phyloP scores from a whole-genome alignment of 2,329 filamentous ascomycete genomes.

The Rasamsonia emersonii region DNA sequence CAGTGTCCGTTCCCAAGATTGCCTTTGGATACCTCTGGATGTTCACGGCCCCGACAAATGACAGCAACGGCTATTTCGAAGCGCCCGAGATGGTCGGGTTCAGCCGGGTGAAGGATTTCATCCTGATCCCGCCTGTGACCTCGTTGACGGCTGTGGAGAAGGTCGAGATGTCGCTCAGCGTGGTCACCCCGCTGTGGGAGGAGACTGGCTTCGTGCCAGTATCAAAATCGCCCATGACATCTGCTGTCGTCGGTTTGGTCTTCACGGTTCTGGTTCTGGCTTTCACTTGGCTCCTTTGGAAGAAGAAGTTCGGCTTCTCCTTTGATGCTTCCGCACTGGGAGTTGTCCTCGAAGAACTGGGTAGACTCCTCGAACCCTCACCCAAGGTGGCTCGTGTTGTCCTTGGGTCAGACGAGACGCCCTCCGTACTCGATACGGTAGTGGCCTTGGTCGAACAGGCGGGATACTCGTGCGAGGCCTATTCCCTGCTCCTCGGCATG shows the following conservation, averaged over 20 bases:
- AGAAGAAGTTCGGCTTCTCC: too few relatives aligned
- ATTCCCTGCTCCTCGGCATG: background rate
- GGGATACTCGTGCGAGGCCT: too few relatives aligned
- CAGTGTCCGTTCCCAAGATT: too few relatives aligned
- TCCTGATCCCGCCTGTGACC: too few relatives aligned
- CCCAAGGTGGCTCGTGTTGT: conserved; percentile 9
- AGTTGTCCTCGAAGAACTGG: conserved; percentile 1
- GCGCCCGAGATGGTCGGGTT: conserved; percentile 2
- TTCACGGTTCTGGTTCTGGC: too few relatives aligned
- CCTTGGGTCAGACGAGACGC: too few relatives aligned
- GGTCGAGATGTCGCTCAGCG: too few relatives aligned
- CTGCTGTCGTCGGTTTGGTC: conserved; percentile 6
- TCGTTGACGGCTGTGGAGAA: too few relatives aligned
- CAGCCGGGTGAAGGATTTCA: conserved; percentile 4
- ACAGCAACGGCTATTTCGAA: conserved; percentile 2
- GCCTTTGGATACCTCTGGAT: too few relatives aligned
- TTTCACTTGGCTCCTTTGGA: too few relatives aligned
- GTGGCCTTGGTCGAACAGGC: conserved; percentile 6
- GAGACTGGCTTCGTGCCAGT: conserved; percentile 5
- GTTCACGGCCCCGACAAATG: too few relatives aligned
- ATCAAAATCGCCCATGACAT: conserved; percentile 6
- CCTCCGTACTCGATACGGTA: conserved; percentile 8
- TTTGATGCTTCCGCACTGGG: conserved; percentile 12
- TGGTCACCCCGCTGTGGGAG: conserved; percentile 9
- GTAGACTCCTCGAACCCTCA: conserved; percentile 5